These are phyloP conservation scores for Rosa chinensis DNA, from an alignment of 306 rosid species.

Conservation along the genomic window DNA sequence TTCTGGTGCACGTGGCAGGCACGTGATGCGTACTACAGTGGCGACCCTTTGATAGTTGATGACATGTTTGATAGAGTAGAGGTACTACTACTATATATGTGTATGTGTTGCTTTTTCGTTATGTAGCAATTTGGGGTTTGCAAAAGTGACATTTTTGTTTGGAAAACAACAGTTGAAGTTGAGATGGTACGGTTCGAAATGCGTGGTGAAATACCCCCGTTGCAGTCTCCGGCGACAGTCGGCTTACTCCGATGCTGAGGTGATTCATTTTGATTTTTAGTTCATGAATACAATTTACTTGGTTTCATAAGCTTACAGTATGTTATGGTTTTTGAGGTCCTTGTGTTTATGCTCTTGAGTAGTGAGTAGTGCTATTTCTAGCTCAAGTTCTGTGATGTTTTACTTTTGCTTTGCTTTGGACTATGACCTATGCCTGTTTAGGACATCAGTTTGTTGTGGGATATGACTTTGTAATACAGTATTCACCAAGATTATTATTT, in stretches of 20 bases:
- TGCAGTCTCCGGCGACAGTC: conserved; percentile 89
- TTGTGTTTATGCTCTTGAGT: background rate
- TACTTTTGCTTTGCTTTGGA: background rate
- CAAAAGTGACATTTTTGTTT: background rate
- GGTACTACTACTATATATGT: conserved; percentile 30
- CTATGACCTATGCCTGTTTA: background rate
- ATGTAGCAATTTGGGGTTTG: background rate
- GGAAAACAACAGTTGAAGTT: conserved; percentile 55
- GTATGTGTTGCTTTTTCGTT: background rate
- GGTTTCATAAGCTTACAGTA: background rate
- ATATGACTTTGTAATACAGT: background rate
- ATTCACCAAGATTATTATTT: background rate
- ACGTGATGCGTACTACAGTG: conserved; percentile 86
- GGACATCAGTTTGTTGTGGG: background rate
- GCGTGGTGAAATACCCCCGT: conserved; percentile 78
- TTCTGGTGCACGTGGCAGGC: conserved; percentile 45
- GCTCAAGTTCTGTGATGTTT: background rate
- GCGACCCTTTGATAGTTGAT: conserved; percentile 87
- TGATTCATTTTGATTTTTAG: conserved; percentile 29
- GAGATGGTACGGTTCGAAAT: conserved; percentile 78
- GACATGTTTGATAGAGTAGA: conserved; percentile 94
- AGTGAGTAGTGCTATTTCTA: background rate
- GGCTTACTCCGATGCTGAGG: conserved; percentile 89
- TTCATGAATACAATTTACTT: background rate
- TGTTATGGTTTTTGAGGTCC: background rate